Evolutionary conservation across 177 flowering plant genomes (phyloP).

Genomic region (Vitis hybrid): DNA sequence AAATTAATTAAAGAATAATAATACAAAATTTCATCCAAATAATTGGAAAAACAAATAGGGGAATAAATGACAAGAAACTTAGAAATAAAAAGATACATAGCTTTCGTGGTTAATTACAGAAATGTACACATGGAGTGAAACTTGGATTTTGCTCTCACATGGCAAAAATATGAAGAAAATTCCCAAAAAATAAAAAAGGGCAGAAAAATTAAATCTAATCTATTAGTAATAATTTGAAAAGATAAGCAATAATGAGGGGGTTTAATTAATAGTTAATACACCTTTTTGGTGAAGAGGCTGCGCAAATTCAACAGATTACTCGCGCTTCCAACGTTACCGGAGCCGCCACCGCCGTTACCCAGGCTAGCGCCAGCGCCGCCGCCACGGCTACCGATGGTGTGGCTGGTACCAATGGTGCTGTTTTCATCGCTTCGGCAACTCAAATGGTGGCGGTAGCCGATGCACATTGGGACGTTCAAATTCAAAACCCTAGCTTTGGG

Average conservation of each 20-base stretch:
- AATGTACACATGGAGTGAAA: not conserved
- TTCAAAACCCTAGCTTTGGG: constrained; percentile 44
- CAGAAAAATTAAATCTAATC: too few relatives aligned
- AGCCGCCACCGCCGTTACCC: constrained; percentile 11
- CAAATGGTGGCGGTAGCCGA: constrained; percentile 53
- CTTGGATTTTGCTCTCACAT: not conserved
- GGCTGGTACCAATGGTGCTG: constrained; percentile 16
- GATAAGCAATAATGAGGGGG: not conserved
- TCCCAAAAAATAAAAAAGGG: too few relatives aligned
- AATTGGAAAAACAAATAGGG: too few relatives aligned
- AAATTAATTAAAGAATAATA: too few relatives aligned
- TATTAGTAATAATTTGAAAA: not conserved
- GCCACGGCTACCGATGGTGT: constrained; percentile 11
- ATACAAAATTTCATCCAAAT: too few relatives aligned
- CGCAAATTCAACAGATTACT: constrained; percentile 45
- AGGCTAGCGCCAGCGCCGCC: constrained; percentile 14
- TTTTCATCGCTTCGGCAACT: constrained; percentile 56
- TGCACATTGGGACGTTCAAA: constrained; percentile 78
- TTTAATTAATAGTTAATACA: constrained; percentile 18
- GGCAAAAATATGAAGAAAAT: too few relatives aligned
- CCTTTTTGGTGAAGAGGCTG: constrained; percentile 58
- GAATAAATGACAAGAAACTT: too few relatives aligned
- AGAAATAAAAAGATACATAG: too few relatives aligned
- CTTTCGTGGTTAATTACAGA: too few relatives aligned
- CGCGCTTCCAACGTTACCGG: constrained; percentile 18